These are phyloP conservation scores for Zygoascus tannicola DNA, from an alignment of 805 yeast species.

Conservation along the genomic window DNA sequence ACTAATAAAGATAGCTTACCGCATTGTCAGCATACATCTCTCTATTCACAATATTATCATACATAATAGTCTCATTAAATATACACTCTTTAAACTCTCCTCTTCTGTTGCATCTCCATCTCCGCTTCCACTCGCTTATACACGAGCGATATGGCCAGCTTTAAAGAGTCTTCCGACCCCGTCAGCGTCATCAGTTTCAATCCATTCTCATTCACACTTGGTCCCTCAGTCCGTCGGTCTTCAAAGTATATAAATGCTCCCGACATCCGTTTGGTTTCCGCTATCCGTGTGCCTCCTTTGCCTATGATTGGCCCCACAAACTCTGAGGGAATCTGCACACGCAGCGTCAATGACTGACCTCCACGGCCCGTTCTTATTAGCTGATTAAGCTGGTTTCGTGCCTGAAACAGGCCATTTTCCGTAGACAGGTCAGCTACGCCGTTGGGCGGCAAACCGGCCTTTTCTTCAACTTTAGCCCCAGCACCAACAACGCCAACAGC, in stretches of 20 bases:
- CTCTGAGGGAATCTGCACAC: conserved; percentile 63
- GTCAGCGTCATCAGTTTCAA: conserved; percentile 19
- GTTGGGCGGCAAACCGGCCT: conserved; percentile 1
- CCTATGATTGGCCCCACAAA: conserved; percentile 83
- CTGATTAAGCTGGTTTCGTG: conserved; percentile 4
- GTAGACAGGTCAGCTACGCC: conserved; percentile 5
- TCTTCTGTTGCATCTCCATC: conserved; percentile 20
- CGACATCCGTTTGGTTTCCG: conserved; percentile 63
- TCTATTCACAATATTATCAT: too few relatives aligned
- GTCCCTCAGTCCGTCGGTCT: conserved; percentile 23
- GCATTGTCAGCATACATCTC: too few relatives aligned
- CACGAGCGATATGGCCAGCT: conserved; percentile 23
- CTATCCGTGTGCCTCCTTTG: conserved; percentile 73
- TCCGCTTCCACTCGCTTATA: conserved; percentile 21
- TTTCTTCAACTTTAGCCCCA: too few relatives aligned
- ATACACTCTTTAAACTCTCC: too few relatives aligned
- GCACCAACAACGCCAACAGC: too few relatives aligned
- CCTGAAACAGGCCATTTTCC: conserved; percentile 11
- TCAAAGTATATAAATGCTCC: conserved; percentile 71
- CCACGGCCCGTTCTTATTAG: conserved; percentile 7
- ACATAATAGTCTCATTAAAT: too few relatives aligned
- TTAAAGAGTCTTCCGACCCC: conserved; percentile 20
- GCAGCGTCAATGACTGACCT: conserved; percentile 40
- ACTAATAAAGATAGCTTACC: too few relatives aligned
- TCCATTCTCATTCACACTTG: conserved; percentile 20